These are phyloP conservation scores for Clarireedia paspali DNA, from an alignment of 2,329 filamentous ascomycete genomes.

Conservation along the genomic window DNA sequence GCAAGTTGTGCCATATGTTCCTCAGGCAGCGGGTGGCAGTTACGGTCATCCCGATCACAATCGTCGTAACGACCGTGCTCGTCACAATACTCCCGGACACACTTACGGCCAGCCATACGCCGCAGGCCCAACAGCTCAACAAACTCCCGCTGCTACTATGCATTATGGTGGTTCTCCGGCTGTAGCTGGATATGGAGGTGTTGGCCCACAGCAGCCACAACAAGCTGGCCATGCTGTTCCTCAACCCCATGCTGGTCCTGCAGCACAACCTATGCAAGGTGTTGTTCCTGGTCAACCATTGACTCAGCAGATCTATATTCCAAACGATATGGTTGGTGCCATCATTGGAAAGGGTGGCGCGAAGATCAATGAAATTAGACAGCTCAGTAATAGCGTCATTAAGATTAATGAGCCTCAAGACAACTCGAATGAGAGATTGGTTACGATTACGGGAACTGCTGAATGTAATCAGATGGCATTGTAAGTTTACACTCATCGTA, in stretches of 20 bases:
- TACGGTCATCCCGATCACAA: slow-evolving; percentile 87
- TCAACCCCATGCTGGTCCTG: slow-evolving; percentile 60
- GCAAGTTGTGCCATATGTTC: slow-evolving; percentile 98
- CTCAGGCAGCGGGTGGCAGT: slow-evolving; percentile 85
- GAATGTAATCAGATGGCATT: slow-evolving; percentile 99
- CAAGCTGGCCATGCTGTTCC: slow-evolving; percentile 57
- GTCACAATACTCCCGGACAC: slow-evolving; percentile 68
- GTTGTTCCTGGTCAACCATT: slow-evolving; percentile 74
- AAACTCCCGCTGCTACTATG: slow-evolving; percentile 54
- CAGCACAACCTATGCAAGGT: slow-evolving; percentile 67
- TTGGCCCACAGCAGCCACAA: slow-evolving; percentile 71
- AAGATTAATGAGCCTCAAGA: slow-evolving; percentile 99
- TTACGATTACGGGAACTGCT: slow-evolving; percentile 94
- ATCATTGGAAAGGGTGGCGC: slow-evolving; percentile 98
- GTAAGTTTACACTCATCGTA: slow-evolving; percentile 39
- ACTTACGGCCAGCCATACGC: slow-evolving; percentile 59
- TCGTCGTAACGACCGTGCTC: slow-evolving; percentile 65
- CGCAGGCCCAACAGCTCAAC: slow-evolving; percentile 45
- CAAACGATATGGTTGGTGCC: slow-evolving; percentile 98
- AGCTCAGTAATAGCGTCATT: slow-evolving; percentile 94
- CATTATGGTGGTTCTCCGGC: slow-evolving; percentile 61
- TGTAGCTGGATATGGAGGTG: slow-evolving; percentile 67
- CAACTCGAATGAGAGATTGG: slow-evolving; percentile 95
- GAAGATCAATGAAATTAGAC: slow-evolving; percentile 98
- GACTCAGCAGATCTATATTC: slow-evolving; percentile 98